A percentile compares a stretch with the other conserved stretches of the same genome.
Evolutionary conservation across 1,284 basidiomycete genomes (phyloP).

Genomic region (Lignosus rhinocerotis): DNA sequence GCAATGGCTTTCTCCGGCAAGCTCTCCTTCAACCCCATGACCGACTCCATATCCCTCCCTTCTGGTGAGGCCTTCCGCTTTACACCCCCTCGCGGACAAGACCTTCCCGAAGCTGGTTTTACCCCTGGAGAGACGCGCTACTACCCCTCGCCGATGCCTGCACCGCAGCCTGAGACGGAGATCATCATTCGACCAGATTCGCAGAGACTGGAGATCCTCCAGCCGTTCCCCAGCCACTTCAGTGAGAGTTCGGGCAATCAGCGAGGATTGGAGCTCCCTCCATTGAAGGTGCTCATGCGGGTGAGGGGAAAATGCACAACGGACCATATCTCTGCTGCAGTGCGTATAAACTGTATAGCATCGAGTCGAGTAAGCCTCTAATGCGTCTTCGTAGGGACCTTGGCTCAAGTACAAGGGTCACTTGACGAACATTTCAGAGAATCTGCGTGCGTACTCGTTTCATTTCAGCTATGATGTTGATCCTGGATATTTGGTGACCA

Average conservation of each 20-base stretch:
- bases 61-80: constrained; percentile 87
- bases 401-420: constrained; percentile 99
- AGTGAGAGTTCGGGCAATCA: constrained; percentile 46
- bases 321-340: constrained; percentile 95
- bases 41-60: constrained; percentile 76
- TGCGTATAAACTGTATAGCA: constrained; percentile 37
- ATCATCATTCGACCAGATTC: constrained; percentile 82
- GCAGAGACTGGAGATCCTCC: constrained; percentile 83
- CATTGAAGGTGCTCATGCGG: constrained; percentile 84
- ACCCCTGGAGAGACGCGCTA: constrained; percentile 78
- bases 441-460: constrained; percentile 72
- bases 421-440: constrained; percentile 94
- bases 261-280: constrained; percentile 75
- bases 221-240: constrained; percentile 88
- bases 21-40: constrained; percentile 93
- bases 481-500: constrained; percentile 36
- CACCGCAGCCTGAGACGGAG: constrained; percentile 75
- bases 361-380: background rate
- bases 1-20: constrained; percentile 97
- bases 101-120: constrained; percentile 86
- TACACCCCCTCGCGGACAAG: constrained; percentile 79
- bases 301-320: constrained; percentile 98
- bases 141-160: constrained; percentile 78
- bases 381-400: constrained; percentile 60
- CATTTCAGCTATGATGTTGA: background rate